These are phyloP conservation scores for Emmonsiellopsis sp. DNA, from an alignment of 2,329 filamentous ascomycete genomes.

Conservation along the genomic window DNA sequence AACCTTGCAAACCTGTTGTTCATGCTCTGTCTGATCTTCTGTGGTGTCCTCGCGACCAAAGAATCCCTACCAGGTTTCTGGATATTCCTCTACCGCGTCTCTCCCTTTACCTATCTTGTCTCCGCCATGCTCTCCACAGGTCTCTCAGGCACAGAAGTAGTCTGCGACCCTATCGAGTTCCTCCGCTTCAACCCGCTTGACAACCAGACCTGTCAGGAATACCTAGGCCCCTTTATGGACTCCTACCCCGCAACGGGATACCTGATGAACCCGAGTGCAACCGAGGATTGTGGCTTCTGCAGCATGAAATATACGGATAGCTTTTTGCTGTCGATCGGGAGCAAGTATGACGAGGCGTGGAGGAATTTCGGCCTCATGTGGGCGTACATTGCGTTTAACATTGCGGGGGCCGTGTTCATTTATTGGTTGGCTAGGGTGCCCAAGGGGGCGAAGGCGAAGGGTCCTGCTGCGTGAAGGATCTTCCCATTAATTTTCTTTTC, in stretches of 20 bases:
- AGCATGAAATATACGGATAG: slow-evolving; percentile 36
- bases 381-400: slow-evolving; percentile 57
- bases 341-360: slow-evolving; percentile 45
- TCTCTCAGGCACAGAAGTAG: slow-evolving; percentile 18
- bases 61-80: slow-evolving; percentile 57
- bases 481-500: not conserved
- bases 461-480: not conserved
- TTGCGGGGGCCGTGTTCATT: slow-evolving; percentile 45
- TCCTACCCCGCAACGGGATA: slow-evolving; percentile 24
- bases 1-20: slow-evolving; percentile 52
- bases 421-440: slow-evolving; percentile 56
- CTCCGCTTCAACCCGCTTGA: slow-evolving; percentile 39
- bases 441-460: slow-evolving; percentile 16
- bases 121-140: slow-evolving; percentile 28
- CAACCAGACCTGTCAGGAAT: slow-evolving; percentile 51
- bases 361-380: slow-evolving; percentile 62
- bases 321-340: slow-evolving; percentile 34
- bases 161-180: slow-evolving; percentile 25
- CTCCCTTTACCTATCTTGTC: slow-evolving; percentile 54
- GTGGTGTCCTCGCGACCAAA: slow-evolving; percentile 43
- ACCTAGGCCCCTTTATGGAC: slow-evolving; percentile 34
- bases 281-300: slow-evolving; percentile 42
- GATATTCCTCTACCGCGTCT: slow-evolving; percentile 65
- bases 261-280: slow-evolving; percentile 36
- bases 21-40: slow-evolving; percentile 52